Percentiles rank a stretch among this genome's conserved stretches.
These are phyloP conservation scores for Nicotiana noctiflora DNA, from an alignment of 257 asterid genomes.

Conservation along the genomic window DNA sequence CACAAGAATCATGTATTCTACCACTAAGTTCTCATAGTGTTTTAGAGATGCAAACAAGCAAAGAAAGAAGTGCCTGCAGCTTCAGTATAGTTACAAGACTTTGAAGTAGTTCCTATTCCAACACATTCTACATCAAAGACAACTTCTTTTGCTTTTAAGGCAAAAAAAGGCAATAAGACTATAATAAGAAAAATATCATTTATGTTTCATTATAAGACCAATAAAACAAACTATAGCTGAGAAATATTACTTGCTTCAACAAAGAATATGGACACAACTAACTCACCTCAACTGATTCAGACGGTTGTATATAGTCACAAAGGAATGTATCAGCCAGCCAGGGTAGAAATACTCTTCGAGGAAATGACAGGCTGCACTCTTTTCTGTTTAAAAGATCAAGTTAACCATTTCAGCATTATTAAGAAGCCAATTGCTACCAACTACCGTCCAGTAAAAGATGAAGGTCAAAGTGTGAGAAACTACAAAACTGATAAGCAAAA, in stretches of 20 bases:
- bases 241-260: neutral
- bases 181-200: neutral
- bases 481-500: neutral
- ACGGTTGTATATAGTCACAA: conserved; percentile 79
- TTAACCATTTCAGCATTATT: neutral
- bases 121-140: neutral
- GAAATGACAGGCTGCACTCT: conserved; percentile 51
- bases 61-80: neutral
- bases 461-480: conserved; percentile 5
- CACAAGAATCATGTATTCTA: neutral
- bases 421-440: conserved; percentile 11
- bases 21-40: neutral
- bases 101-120: conserved; percentile 1
- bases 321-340: conserved; percentile 78
- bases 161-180: neutral
- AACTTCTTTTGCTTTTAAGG: neutral
- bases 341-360: conserved; percentile 84
- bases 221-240: neutral
- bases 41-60: neutral
- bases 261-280: conserved; percentile 15
- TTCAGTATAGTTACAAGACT: neutral
- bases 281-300: conserved; percentile 76
- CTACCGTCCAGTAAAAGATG: conserved; percentile 13
- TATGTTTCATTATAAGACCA: neutral
- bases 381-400: conserved; percentile 39